phyloP scores from a whole-genome alignment of 768 basidiomycete genomes.

The Tulasnella sp. region DNA sequence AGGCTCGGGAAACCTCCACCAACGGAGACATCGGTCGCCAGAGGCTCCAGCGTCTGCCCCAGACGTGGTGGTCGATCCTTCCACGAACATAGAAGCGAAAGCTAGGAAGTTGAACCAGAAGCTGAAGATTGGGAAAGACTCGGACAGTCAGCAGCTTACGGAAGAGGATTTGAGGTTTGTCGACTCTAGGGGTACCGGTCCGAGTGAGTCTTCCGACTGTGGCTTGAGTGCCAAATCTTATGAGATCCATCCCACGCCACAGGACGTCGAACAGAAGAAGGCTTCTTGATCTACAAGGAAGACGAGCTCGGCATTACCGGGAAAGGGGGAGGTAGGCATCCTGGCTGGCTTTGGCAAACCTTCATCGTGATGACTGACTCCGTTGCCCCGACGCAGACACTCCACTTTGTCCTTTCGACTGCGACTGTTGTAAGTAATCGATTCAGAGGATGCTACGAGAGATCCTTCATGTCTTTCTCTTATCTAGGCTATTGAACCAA shows the following conservation, averaged over 20 bases:
- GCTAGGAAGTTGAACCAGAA: not conserved
- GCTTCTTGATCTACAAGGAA: slow-evolving; percentile 75
- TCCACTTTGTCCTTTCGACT: slow-evolving; percentile 82
- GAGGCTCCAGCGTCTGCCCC: not conserved
- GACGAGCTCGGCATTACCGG: slow-evolving; percentile 71
- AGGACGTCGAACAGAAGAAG: slow-evolving; percentile 80
- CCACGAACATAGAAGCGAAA: not conserved
- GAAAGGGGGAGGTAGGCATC: slow-evolving; percentile 61
- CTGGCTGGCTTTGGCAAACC: slow-evolving; percentile 32
- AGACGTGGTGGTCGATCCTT: not conserved
- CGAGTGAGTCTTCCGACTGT: slow-evolving; percentile 45
- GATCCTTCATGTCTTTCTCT: not conserved
- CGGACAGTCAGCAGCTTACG: slow-evolving; percentile 3
- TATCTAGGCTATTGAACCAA: not conserved
- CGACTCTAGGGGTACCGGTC: slow-evolving; percentile 70
- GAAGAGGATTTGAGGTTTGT: slow-evolving; percentile 52
- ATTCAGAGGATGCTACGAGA: not conserved
- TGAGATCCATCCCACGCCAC: not conserved
- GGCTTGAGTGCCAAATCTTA: slow-evolving; percentile 29
- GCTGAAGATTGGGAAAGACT: not conserved
- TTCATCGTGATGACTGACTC: slow-evolving; percentile 29
- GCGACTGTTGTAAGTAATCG: slow-evolving; percentile 71
- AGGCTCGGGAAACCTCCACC: not conserved
- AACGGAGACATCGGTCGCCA: not conserved
- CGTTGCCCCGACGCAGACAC: slow-evolving; percentile 53